phyloP scores from a whole-genome alignment of 768 basidiomycete genomes.

The Hypsizygus marmoreus region DNA sequence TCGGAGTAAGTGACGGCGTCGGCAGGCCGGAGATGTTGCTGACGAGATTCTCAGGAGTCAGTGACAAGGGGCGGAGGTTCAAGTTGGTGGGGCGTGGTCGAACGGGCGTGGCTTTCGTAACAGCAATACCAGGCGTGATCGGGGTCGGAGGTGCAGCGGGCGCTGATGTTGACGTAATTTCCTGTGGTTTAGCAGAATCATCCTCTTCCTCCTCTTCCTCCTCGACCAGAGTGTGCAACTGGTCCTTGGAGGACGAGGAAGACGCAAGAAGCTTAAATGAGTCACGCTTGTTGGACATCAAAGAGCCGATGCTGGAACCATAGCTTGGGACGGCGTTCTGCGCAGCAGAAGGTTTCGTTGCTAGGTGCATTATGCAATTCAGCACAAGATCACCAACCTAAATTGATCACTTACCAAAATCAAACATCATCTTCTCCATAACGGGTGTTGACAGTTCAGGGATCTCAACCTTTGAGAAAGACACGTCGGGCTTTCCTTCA shows the following conservation, averaged over 20 bases:
- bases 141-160: constrained; percentile 29
- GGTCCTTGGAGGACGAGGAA: constrained; percentile 70
- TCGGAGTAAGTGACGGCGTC: constrained; percentile 57
- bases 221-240: constrained; percentile 77
- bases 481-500: constrained; percentile 77
- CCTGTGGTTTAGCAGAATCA: constrained; percentile 21
- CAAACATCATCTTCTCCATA: constrained; percentile 56
- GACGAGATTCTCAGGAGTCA: constrained; percentile 56
- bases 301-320: constrained; percentile 38
- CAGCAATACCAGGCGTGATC: constrained; percentile 31
- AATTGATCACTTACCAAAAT: constrained; percentile 58
- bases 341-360: constrained; percentile 62
- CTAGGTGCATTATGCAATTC: constrained; percentile 33
- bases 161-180: constrained; percentile 24
- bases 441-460: constrained; percentile 71
- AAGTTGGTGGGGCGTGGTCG: constrained; percentile 69
- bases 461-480: constrained; percentile 79
- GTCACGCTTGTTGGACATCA: constrained; percentile 69
- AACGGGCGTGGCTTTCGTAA: constrained; percentile 37
- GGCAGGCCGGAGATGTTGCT: constrained; percentile 41
- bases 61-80: constrained; percentile 71
- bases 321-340: constrained; percentile 47
- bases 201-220: constrained; percentile 86
- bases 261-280: constrained; percentile 73
- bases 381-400: constrained; percentile 11